These are phyloP conservation scores for Boletus chippewaensis DNA, from an alignment of 1,284 basidiomycete genomes.

Conservation along the genomic window DNA sequence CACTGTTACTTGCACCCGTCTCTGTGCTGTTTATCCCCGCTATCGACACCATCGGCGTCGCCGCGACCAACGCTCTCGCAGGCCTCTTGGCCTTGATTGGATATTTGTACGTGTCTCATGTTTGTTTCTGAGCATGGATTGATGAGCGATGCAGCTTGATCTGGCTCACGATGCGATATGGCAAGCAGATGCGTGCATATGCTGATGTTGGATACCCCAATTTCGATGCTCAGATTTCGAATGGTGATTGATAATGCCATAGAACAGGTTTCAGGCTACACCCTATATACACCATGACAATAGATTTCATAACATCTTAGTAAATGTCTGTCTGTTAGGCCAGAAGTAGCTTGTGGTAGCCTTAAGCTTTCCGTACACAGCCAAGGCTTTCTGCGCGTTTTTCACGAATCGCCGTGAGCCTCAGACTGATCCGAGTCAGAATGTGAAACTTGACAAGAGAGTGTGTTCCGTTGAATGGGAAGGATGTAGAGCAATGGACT, in stretches of 20 bases:
- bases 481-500: no score
- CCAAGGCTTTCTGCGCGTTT: no score
- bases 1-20: conserved; percentile 29
- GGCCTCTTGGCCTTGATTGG: conserved; percentile 38
- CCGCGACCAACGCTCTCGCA: conserved; percentile 39
- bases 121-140: background rate
- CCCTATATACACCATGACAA: no score
- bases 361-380: no score
- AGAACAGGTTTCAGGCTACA: background rate
- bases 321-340: no score
- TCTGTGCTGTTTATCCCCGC: conserved; percentile 32
- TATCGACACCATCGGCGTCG: conserved; percentile 49
- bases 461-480: no score
- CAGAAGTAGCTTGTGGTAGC: no score
- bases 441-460: no score
- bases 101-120: conserved; percentile 34
- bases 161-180: conserved; percentile 40
- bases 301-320: no score
- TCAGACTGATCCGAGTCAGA: no score
- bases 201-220: conserved; percentile 41
- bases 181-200: conserved; percentile 41
- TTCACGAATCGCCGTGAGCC: no score
- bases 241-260: background rate
- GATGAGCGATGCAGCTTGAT: conserved; percentile 29
- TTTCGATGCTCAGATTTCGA: conserved; percentile 4